phyloP scores from a whole-genome alignment of 768 basidiomycete species.

The Holtermannia corniformis region DNA sequence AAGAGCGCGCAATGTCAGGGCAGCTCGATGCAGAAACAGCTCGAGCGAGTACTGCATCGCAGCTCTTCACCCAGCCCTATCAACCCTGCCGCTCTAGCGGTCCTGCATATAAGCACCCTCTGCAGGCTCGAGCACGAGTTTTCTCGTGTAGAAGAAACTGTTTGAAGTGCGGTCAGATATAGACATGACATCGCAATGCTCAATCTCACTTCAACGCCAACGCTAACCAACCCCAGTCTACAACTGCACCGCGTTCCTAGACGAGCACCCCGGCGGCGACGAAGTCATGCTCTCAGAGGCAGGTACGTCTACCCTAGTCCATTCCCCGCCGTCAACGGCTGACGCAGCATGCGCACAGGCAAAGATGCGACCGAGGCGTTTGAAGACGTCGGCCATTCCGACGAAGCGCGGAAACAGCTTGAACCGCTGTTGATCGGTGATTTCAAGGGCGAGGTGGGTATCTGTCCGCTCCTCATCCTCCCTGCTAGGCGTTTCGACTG shows the following conservation, averaged over 20 bases:
- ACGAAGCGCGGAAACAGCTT: constrained; percentile 84
- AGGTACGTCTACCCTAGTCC: constrained; percentile 37
- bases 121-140: too few relatives aligned
- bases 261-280: constrained; percentile 98
- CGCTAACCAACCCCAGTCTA: constrained; percentile 55
- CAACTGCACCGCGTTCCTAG: constrained; percentile 84
- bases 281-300: constrained; percentile 91
- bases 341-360: constrained; percentile 46
- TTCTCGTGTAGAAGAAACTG: too few relatives aligned
- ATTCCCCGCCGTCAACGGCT: background rate
- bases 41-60: too few relatives aligned
- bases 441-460: constrained; percentile 55
- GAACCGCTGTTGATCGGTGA: constrained; percentile 70
- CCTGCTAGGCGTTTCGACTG: background rate
- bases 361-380: constrained; percentile 97
- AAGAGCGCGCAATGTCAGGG: too few relatives aligned
- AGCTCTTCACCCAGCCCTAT: too few relatives aligned
- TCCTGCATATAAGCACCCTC: too few relatives aligned
- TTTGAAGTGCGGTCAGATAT: too few relatives aligned
- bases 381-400: constrained; percentile 98
- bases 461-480: background rate
- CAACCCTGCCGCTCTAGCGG: too few relatives aligned
- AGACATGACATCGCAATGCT: too few relatives aligned
- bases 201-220: too few relatives aligned
- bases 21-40: too few relatives aligned